phyloP scores from a whole-genome alignment of 2,329 filamentous ascomycete species.

The Hysterium pulicare region DNA sequence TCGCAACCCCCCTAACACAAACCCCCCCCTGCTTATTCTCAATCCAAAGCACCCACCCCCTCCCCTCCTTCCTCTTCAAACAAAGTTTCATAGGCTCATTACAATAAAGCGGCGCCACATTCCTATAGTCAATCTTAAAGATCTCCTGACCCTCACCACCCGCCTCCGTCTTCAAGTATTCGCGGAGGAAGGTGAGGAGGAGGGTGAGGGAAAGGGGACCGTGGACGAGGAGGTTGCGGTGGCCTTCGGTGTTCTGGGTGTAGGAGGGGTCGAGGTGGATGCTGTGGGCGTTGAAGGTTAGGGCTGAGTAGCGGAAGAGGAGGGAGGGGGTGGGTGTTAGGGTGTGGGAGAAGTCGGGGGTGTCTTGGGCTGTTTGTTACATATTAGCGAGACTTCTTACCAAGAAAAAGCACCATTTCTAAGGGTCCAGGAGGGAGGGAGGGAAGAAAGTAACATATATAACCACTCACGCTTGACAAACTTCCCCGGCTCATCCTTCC shows the following conservation, averaged over 20 bases:
- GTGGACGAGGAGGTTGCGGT: constrained; percentile 75
- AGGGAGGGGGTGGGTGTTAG: constrained; percentile 67
- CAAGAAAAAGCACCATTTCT: constrained; percentile 1
- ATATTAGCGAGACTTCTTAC: too few species aligned
- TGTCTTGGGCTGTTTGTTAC: constrained; percentile 42
- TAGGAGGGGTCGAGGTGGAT: constrained; percentile 82
- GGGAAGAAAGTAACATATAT: not conserved
- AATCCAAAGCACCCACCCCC: constrained; percentile 29
- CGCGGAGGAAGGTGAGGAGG: not conserved
- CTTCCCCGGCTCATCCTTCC: constrained; percentile 26
- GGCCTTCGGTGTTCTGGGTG: constrained; percentile 68
- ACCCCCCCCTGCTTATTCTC: constrained; percentile 34
- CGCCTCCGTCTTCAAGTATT: not conserved
- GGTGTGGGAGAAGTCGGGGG: constrained; percentile 55
- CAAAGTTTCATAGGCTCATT: constrained; percentile 66
- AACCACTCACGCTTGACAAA: constrained; percentile 35
- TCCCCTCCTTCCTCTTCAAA: constrained; percentile 43
- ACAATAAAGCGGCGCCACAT: constrained; percentile 73
- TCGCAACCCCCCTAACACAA: constrained; percentile 35
- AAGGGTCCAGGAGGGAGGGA: constrained; percentile 8
- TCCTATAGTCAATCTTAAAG: constrained; percentile 65
- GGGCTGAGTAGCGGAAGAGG: constrained; percentile 85
- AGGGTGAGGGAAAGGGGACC: constrained; percentile 70
- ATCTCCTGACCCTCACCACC: not conserved
- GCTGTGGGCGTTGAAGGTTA: constrained; percentile 88